A percentile compares a stretch with the other conserved stretches of the same genome.
Evolutionary conservation across 2,329 filamentous ascomycete genomes (phyloP).

Genomic region (Leptodontidium sp.): DNA sequence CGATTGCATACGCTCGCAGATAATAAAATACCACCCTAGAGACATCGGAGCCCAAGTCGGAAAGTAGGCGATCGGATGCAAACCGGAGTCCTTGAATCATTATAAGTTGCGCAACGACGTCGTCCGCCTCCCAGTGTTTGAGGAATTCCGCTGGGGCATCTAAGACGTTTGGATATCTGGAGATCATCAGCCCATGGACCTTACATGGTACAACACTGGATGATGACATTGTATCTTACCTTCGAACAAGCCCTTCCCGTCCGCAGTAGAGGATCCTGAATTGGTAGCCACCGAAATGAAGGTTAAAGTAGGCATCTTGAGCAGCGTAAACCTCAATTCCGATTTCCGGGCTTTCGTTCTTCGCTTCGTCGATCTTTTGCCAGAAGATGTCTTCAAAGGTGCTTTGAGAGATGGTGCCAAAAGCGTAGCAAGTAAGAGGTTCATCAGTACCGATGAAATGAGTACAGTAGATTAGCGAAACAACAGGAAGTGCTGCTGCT

Average conservation of each 20-base stretch:
- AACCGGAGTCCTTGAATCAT: background rate
- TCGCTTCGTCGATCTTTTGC: slow-evolving; percentile 10
- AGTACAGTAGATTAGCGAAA: background rate
- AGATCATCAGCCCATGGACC: background rate
- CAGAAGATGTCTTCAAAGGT: slow-evolving; percentile 17
- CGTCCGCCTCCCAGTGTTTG: background rate
- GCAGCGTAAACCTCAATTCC: background rate
- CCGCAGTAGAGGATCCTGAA: background rate
- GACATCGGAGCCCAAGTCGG: background rate
- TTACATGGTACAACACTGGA: background rate
- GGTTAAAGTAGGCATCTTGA: background rate
- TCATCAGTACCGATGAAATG: background rate
- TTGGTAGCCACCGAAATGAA: background rate
- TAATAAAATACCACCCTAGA: background rate
- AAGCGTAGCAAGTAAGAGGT: background rate
- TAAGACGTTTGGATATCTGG: background rate
- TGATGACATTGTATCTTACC: background rate
- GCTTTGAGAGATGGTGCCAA: slow-evolving; percentile 9
- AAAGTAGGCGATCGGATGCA: background rate
- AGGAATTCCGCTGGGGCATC: background rate
- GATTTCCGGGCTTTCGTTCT: background rate
- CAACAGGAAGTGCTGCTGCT: slow-evolving; percentile 14
- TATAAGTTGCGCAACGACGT: background rate
- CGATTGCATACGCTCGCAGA: slow-evolving; percentile 7
- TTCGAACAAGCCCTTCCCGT: slow-evolving; percentile 11